phyloP scores from a whole-genome alignment of 441 rosid species.

The Gossypium davidsonii region DNA sequence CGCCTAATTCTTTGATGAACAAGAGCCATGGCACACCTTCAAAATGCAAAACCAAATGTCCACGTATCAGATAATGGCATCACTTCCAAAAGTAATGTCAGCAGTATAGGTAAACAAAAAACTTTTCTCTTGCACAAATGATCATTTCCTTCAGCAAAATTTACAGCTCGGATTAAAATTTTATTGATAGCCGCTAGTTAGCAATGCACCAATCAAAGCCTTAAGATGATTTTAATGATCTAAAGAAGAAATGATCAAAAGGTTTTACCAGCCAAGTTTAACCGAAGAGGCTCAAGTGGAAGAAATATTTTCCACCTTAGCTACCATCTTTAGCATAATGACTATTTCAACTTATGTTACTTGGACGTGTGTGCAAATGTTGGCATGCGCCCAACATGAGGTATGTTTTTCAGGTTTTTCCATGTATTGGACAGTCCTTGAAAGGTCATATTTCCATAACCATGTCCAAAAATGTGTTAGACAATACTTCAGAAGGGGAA shows the following conservation, averaged over 20 bases:
- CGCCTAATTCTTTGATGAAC: slow-evolving; percentile 88
- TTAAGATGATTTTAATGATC: not conserved
- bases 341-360: not conserved
- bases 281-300: not conserved
- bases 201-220: not conserved
- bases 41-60: slow-evolving; percentile 4
- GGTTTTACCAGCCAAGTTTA: not conserved
- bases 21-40: slow-evolving; percentile 96
- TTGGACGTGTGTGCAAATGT: not conserved
- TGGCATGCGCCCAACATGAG: not conserved
- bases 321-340: not conserved
- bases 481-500: not conserved
- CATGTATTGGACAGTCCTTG: not conserved
- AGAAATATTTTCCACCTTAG: not conserved
- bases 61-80: slow-evolving; percentile 9
- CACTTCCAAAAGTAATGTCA: not conserved
- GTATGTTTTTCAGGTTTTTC: not conserved
- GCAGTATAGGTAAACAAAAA: not conserved
- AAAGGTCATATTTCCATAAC: not conserved
- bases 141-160: not conserved
- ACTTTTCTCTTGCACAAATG: not conserved
- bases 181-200: not conserved
- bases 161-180: not conserved
- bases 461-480: not conserved
- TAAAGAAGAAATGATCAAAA: not conserved